Evolutionary conservation across 2,329 filamentous ascomycete species (phyloP), one percentile per base, ranked within the genome.

Genomic region (Pseudopyricularia cyperi): DNA sequence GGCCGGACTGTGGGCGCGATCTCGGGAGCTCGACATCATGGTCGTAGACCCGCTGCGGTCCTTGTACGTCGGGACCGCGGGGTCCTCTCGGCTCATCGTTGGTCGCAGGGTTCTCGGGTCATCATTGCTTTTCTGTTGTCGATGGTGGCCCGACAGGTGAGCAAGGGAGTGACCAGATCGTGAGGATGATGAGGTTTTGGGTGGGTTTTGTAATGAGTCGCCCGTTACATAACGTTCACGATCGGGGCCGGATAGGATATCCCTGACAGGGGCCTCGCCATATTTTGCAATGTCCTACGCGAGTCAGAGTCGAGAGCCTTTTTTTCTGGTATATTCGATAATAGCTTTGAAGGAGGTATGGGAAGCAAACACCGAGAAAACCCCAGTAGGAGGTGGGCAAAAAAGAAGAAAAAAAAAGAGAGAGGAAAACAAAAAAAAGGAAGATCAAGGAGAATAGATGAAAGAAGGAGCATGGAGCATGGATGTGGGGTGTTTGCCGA

Each of bases 1-100:
- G 1, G 88, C 87, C 26, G 90, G 89, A 66, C 90, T 95, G 55
- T 86, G 79, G 12, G 87, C 82, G 57, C 89, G 83, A 22, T 75
- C 74, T 55, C 68, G 68, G 48, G 71, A 65, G 39, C 7, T 26
- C 57, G 63, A 58, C 70, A 76, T 63, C 73, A 74, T 61, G 53
- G 57, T 61, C 48, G 62, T 70, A 42, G 72, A 72, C 50, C 66
- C 68, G 33, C 67, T 72, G 52, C 74, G 74, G 55, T 83, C 82
- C 63, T 76, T 80, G 62, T 72, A 63, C 59, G 71, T 79, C 59
- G 71, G 28, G 3, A 33, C 68, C 22, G 75, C 68, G 15, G 85
- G 82, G 54, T 91, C 85, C 63, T 95, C 88, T 60, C 86, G 78
- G 64, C 85, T 90, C 52, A 82, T 75, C 12, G 80, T 76, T n/a